Percentiles rank a stretch among this genome's conserved stretches.
Conservation (phyloP, 139 green algal genomes). For the Nannochloris sp. region DNA sequence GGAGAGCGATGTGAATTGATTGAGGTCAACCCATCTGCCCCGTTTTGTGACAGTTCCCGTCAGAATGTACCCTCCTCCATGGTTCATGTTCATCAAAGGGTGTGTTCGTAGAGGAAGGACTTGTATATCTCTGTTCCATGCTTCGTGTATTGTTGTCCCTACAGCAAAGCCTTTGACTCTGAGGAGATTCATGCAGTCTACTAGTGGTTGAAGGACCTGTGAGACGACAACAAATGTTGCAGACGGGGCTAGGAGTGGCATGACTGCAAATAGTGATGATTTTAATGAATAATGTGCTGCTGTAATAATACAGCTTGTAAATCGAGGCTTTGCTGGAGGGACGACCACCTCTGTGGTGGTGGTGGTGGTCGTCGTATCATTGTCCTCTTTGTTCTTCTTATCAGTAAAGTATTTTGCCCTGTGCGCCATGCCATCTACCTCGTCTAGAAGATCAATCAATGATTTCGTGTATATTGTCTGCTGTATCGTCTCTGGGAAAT, state of each 20-base stretch:
- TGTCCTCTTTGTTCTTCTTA: no score
- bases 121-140: slow-evolving; percentile 66
- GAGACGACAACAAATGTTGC: slow-evolving; percentile 60
- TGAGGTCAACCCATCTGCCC: background rate
- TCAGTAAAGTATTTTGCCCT: background rate
- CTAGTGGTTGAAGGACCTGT: slow-evolving; percentile 53
- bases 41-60: slow-evolving; percentile 38
- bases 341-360: background rate
- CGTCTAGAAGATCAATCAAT: slow-evolving; percentile 22
- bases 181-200: slow-evolving; percentile 42
- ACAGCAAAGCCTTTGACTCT: slow-evolving; percentile 12
- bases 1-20: background rate
- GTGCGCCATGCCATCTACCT: background rate
- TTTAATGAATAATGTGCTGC: slow-evolving; percentile 32
- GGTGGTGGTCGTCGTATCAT: no score
- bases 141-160: slow-evolving; percentile 46
- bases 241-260: slow-evolving; percentile 64
- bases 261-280: slow-evolving; percentile 35
- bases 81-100: slow-evolving; percentile 65
- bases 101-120: slow-evolving; percentile 74
- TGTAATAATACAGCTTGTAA: slow-evolving; percentile 56
- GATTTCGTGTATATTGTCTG: slow-evolving; percentile 25
- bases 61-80: slow-evolving; percentile 73
- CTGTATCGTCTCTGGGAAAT: slow-evolving; percentile 30
- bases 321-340: slow-evolving; percentile 22